phyloP scores from a whole-genome alignment of 148 eudicot species.

The Rhododendron simsii region DNA sequence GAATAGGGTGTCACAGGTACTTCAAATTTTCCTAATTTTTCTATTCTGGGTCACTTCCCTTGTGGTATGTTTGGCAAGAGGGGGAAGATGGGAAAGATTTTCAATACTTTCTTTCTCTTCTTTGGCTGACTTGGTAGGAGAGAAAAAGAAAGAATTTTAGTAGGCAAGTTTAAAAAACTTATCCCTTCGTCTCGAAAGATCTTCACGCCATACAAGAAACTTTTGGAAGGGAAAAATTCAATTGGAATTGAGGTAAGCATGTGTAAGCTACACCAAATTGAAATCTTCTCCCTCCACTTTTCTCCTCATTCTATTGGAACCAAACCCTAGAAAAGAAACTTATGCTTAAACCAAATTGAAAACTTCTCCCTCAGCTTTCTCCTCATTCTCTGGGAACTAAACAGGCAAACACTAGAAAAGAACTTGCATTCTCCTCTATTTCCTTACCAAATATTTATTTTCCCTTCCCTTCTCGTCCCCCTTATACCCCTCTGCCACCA shows the following conservation, averaged over 20 bases:
- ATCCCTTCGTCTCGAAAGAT: background rate
- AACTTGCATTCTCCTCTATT: background rate
- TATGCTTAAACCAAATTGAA: background rate
- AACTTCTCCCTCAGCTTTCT: background rate
- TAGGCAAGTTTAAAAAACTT: background rate
- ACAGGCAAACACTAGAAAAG: background rate
- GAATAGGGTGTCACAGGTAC: conserved; percentile 96
- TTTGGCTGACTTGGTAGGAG: background rate
- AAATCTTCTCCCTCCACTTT: background rate
- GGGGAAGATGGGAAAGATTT: background rate
- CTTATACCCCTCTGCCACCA: background rate
- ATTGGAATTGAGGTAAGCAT: background rate
- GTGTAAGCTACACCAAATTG: background rate
- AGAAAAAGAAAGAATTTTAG: background rate
- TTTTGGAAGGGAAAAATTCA: background rate
- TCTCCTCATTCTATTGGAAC: background rate
- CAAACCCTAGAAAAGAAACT: background rate
- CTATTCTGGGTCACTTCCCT: background rate
- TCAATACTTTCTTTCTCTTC: background rate
- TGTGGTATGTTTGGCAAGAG: background rate
- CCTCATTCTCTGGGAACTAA: background rate
- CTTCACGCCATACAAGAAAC: background rate
- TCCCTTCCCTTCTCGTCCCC: background rate
- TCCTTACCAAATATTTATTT: background rate
- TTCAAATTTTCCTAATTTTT: background rate